Conservation (phyloP, 2,329 filamentous ascomycete genomes). For the Alternaria gaisen region DNA sequence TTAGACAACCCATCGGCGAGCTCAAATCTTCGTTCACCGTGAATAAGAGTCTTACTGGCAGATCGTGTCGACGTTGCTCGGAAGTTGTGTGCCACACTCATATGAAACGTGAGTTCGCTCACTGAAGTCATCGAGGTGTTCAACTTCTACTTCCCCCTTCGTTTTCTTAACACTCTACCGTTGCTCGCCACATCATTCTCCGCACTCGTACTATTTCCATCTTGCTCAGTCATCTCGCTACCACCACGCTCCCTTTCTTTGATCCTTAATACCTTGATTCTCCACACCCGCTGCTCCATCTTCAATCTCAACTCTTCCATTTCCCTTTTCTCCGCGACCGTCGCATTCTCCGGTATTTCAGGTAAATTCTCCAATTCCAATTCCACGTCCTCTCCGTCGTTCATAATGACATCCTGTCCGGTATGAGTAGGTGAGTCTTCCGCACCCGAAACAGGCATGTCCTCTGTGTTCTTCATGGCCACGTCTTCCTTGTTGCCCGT, state of each 20-base stretch:
- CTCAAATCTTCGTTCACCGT: no score
- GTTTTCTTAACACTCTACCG: neutral
- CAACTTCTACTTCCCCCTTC: neutral
- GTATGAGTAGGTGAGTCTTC: neutral
- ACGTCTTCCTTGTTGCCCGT: neutral
- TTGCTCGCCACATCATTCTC: neutral
- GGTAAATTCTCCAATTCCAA: neutral
- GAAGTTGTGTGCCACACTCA: neutral
- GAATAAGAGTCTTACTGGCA: no score
- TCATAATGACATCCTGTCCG: neutral
- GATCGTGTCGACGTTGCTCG: rapidly evolving
- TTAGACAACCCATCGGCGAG: neutral
- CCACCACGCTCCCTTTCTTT: slow-evolving; percentile 2
- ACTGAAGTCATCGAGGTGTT: rapidly evolving
- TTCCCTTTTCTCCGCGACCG: slow-evolving; percentile 5
- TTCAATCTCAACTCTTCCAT: slow-evolving; percentile 12
- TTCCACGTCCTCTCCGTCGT: neutral
- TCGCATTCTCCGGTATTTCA: slow-evolving; percentile 2
- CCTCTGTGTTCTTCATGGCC: neutral
- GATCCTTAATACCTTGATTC: slow-evolving; percentile 10
- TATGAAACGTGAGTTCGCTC: neutral
- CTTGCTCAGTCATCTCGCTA: neutral
- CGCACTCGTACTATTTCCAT: neutral
- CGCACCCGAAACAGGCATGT: neutral
- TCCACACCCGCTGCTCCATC: slow-evolving; percentile 16